Base-by-base conservation (phyloP, 2,329 filamentous ascomycete species). In the Plectosphaerella cucumerina region DNA sequence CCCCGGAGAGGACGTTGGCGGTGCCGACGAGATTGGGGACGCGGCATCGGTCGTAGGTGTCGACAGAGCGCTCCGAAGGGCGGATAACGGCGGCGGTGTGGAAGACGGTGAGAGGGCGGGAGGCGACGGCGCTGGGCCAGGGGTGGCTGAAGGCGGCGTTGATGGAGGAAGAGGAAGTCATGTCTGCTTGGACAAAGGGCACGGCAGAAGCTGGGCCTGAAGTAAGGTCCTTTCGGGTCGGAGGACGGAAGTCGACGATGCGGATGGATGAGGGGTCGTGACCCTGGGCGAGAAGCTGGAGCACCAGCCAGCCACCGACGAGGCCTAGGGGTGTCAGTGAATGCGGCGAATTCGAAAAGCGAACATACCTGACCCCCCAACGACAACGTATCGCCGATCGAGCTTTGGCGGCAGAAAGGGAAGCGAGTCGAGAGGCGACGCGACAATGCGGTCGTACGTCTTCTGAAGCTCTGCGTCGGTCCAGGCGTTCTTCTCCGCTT, bases 21-120 rank as follows among this genome's bases (percentile, higher is more conserved):
- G 77, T 77, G 9, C 79, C 80, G 9, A 58, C 60, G 21, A 80
- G 68, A 53, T 83, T 84, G 49, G 81, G 76, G 17, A 66, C 62
- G 46, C 68, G 68, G 49, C 70, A 70, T 22, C 72, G 70, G 21
- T 67, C 61, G 54, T 81, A 78, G 31, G 76, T 65, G 31, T 68
- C 62, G 44, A 61, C 58, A 47, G 70, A 68, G 6, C 79, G 72
- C 50, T 82, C 78, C 15, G 68, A 70, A 0, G 76, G 71, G 11
- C 77, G 67, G 52, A 83, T 81, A 5, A 73, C 68, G 1, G 79
- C 80, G 3, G 78, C 80, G 1, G 75, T 81, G 64, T 83, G 80
- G 58, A 78, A 81, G 14, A 83, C 78, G 1, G 78, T 81, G 21
- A 83, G 63, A 1, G 79, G 78, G 4, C 75, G 66, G 5, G 62